These are phyloP conservation scores for Xylariaceae sp. DNA, from an alignment of 2,329 filamentous ascomycete genomes.

Conservation along the genomic window DNA sequence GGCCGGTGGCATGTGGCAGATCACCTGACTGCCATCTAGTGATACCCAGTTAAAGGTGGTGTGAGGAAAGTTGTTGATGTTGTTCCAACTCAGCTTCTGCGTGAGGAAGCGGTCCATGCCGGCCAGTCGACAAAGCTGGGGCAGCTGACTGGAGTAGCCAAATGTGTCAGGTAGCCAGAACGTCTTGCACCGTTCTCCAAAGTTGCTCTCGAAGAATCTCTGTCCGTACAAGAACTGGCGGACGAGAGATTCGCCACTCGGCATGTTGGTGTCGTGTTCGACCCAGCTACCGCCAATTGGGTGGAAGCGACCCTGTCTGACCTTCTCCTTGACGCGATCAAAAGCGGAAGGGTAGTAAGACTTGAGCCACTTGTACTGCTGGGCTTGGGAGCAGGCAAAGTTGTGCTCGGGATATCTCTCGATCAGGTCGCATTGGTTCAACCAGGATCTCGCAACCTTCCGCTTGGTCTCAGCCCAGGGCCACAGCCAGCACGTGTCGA, in stretches of 20 bases:
- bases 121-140: slow-evolving; percentile 86
- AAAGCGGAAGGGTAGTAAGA: slow-evolving; percentile 80
- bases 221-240: slow-evolving; percentile 95
- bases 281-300: slow-evolving; percentile 98
- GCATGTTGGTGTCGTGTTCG: slow-evolving; percentile 96
- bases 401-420: slow-evolving; percentile 90
- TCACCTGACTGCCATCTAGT: slow-evolving; percentile 88
- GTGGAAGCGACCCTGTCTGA: slow-evolving; percentile 85
- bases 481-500: slow-evolving; percentile 98
- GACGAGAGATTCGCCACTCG: slow-evolving; percentile 87
- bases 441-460: slow-evolving; percentile 93
- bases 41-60: slow-evolving; percentile 99
- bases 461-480: slow-evolving; percentile 96
- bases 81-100: slow-evolving; percentile 99
- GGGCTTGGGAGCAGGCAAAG: slow-evolving; percentile 88
- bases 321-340: slow-evolving; percentile 83
- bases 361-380: slow-evolving; percentile 98
- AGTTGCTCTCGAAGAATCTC: slow-evolving; percentile 86
- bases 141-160: slow-evolving; percentile 90
- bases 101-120: slow-evolving; percentile 97
- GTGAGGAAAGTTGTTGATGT: slow-evolving; percentile 98
- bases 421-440: slow-evolving; percentile 91
- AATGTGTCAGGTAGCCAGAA: slow-evolving; percentile 99
- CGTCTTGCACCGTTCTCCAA: slow-evolving; percentile 79
- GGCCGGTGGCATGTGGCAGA: slow-evolving; percentile 94